phyloP scores from a whole-genome alignment of 768 basidiomycete species.

The Tylopilus plumbeoviolaceoides region DNA sequence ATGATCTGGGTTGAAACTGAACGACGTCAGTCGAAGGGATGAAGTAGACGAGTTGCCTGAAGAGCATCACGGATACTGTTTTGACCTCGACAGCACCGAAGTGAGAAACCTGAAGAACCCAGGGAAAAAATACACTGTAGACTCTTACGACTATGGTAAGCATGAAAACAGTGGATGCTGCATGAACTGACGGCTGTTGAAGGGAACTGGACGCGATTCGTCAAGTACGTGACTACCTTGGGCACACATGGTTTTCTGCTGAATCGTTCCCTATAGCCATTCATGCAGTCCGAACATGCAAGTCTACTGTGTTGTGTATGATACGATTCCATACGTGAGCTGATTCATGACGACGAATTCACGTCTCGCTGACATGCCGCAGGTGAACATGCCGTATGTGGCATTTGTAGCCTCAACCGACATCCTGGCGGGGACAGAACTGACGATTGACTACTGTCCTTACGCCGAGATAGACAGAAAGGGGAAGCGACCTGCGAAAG shows the following conservation, averaged over 20 bases:
- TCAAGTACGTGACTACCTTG: conserved; percentile 48
- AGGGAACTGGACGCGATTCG: conserved; percentile 78
- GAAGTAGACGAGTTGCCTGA: conserved; percentile 36
- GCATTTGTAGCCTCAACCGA: conserved; percentile 49
- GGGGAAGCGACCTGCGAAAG: conserved; percentile 25
- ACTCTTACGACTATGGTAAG: conserved; percentile 50
- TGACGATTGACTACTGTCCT: conserved; percentile 66
- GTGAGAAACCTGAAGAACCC: conserved; percentile 32
- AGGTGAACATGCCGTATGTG: conserved; percentile 61
- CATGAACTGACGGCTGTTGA: conserved; percentile 5
- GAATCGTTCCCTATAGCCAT: conserved; percentile 43
- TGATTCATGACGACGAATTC: neutral
- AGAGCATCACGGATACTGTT: conserved; percentile 45
- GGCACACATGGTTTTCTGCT: neutral
- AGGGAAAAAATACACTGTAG: conserved; percentile 47
- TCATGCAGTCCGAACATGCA: conserved; percentile 60
- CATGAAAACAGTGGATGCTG: neutral
- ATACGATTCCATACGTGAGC: conserved; percentile 52
- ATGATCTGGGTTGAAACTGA: neutral
- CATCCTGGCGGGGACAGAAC: conserved; percentile 50
- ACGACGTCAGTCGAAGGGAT: conserved; percentile 38
- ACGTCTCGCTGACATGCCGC: neutral
- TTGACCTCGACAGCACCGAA: conserved; percentile 62
- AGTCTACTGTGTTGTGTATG: conserved; percentile 58
- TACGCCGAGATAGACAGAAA: conserved; percentile 25